Conservation (phyloP, 2,329 filamentous ascomycete species). For the Xylariales sp. region DNA sequence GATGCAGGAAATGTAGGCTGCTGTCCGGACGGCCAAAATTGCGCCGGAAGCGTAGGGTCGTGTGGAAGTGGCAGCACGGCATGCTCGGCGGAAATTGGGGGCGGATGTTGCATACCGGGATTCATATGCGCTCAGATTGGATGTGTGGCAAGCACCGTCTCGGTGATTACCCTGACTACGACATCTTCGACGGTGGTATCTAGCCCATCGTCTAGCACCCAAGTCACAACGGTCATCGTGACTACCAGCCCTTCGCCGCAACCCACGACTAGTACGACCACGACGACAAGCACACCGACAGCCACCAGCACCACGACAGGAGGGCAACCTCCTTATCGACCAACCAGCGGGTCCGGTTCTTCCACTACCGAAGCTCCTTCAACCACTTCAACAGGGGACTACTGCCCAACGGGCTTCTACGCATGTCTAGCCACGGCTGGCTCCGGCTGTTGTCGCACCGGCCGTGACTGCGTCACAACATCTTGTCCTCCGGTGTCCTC, state of each 20-base stretch:
- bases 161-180: constrained; percentile 32
- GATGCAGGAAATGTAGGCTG: constrained; percentile 65
- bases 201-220: constrained; percentile 27
- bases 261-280: constrained; percentile 22
- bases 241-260: constrained; percentile 33
- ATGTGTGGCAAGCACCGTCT: constrained; percentile 44
- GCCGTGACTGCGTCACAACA: constrained; percentile 75
- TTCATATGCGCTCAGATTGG: constrained; percentile 66
- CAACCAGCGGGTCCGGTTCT: constrained; percentile 32
- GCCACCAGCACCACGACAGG: constrained; percentile 34
- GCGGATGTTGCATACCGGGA: constrained; percentile 71
- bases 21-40: constrained; percentile 62
- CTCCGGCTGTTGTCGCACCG: constrained; percentile 81
- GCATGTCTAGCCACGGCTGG: constrained; percentile 81
- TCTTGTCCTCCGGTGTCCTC: constrained; percentile 62
- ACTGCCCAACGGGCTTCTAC: constrained; percentile 88
- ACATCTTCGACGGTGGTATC: constrained; percentile 33
- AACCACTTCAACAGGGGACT: constrained; percentile 28
- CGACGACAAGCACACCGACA: constrained; percentile 22
- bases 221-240: constrained; percentile 32
- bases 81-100: constrained; percentile 61
- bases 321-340: constrained; percentile 28
- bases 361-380: constrained; percentile 28
- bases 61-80: constrained; percentile 60
- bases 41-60: constrained; percentile 56